Evolutionary conservation across 1,284 basidiomycete species (phyloP), one percentile per base, ranked within the genome.

Genomic region (Pseudozyma thailandica): DNA sequence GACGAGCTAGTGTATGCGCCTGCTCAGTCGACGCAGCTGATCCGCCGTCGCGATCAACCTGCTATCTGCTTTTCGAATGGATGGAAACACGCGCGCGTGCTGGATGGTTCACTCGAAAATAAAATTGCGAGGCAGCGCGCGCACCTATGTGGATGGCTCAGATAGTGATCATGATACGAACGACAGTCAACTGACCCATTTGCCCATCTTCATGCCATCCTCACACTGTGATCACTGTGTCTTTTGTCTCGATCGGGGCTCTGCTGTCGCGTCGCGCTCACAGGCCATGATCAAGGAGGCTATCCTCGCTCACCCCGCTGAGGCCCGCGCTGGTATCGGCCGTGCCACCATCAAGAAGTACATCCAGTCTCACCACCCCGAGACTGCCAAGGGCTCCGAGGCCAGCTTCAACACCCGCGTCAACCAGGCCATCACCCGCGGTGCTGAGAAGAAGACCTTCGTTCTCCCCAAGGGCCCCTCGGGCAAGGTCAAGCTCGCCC

Each of bases 311-410:
- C 86, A 90, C 84, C 87, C 88, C 25, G 90, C 91, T 35, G 92
- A 93, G 66, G 88, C 90, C 64, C 91, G 93, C 72, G 83, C 84
- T 65, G 93, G 93, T 83, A 92, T 94, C 73, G 94, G 92, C 77
- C 91, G 93, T 56, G 91, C 90, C 61, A 89, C 90, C 81, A 92
- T 96, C 86, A 95, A 95, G 88, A 94, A 93, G 93, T 90, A 77
- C 78, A 87, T 84, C 57, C 66, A 55, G 49, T 65, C 70, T 18
- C 74, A 72, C 71, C 57, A 72, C 55, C 71, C 70, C 49, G 68
- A 55, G 50, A 70, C 74, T 15, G 64, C 74, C 62, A 71, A 74
- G 54, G 54, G 58, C 58, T 66, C 74, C 50, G 72, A 72, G 31
- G 86, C 88, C 61, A 88, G 91, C 41, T 92, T 93, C 85, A 88